phyloP scores from a whole-genome alignment of 371 early-diverging fungal genomes.

The Rhizopus arrhizus region DNA sequence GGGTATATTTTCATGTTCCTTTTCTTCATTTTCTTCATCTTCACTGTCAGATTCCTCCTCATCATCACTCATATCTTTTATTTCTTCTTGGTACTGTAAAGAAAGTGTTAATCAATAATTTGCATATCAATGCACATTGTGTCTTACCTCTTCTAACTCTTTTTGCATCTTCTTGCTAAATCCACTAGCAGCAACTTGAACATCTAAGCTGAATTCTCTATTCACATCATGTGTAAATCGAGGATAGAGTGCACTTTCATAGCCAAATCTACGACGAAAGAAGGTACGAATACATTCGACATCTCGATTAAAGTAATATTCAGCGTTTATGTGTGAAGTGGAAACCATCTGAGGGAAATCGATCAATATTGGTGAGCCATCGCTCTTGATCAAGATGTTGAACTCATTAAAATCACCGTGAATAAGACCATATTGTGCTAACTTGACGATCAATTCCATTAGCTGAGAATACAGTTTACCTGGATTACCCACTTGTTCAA shows the following conservation, averaged over 20 bases:
- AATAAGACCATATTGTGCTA: slow-evolving; percentile 96
- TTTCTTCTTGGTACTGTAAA: slow-evolving; percentile 50
- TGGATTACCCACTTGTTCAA: slow-evolving; percentile 82
- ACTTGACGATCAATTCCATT: slow-evolving; percentile 93
- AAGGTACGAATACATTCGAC: slow-evolving; percentile 96
- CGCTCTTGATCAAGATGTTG: slow-evolving; percentile 92
- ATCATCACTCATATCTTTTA: slow-evolving; percentile 47
- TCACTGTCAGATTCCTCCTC: slow-evolving; percentile 37
- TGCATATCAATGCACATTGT: not conserved
- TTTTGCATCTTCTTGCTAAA: slow-evolving; percentile 89
- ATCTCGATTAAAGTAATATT: slow-evolving; percentile 98
- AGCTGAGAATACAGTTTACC: slow-evolving; percentile 91
- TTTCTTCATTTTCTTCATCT: slow-evolving; percentile 30
- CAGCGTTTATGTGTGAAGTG: slow-evolving; percentile 92
- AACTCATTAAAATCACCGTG: slow-evolving; percentile 99
- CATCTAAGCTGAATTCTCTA: slow-evolving; percentile 88
- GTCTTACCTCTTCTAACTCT: slow-evolving; percentile 76
- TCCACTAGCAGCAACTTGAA: slow-evolving; percentile 94
- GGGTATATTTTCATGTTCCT: slow-evolving; percentile 34
- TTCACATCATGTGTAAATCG: slow-evolving; percentile 83
- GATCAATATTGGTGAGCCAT: slow-evolving; percentile 88
- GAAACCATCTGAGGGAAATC: slow-evolving; percentile 99
- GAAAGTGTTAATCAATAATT: not conserved
- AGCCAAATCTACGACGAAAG: slow-evolving; percentile 88
- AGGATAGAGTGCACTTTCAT: slow-evolving; percentile 89